phyloP scores from a whole-genome alignment of 2,329 filamentous ascomycete species.

The Fusarium nurragi region DNA sequence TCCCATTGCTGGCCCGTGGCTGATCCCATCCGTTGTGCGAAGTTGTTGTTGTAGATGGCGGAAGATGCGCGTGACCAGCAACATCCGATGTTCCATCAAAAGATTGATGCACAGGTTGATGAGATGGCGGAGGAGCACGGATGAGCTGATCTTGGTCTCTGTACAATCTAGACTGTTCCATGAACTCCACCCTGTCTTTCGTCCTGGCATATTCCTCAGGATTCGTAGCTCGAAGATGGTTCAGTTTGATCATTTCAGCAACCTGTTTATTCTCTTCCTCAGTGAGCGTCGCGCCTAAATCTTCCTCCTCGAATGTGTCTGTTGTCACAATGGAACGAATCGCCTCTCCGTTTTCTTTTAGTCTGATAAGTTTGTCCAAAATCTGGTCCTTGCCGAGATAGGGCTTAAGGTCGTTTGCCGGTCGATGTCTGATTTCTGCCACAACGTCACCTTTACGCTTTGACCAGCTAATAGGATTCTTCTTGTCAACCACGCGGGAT shows the following conservation, averaged over 20 bases:
- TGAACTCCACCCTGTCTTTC: constrained; percentile 14
- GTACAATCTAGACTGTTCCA: constrained; percentile 15
- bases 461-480: constrained; percentile 75
- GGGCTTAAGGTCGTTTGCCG: constrained; percentile 60
- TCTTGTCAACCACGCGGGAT: constrained; percentile 83
- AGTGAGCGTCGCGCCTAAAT: constrained; percentile 64
- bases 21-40: neutral
- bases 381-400: constrained; percentile 71
- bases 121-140: neutral
- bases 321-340: constrained; percentile 71
- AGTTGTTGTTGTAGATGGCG: neutral
- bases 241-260: constrained; percentile 50
- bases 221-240: constrained; percentile 47
- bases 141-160: constrained; percentile 2
- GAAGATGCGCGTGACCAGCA: neutral
- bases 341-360: constrained; percentile 47
- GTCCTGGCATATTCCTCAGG: constrained; percentile 46
- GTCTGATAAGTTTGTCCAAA: constrained; percentile 60
- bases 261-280: constrained; percentile 68
- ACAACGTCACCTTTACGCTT: constrained; percentile 66
- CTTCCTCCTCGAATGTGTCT: constrained; percentile 78
- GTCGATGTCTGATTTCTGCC: constrained; percentile 63
- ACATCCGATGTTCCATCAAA: constrained; percentile 30
- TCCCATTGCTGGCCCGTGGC: neutral
- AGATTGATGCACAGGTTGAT: constrained; percentile 9